Evolutionary conservation across 1,284 basidiomycete species (phyloP), one percentile per base, ranked within the genome.

Genomic region (Tilletia setariae): DNA sequence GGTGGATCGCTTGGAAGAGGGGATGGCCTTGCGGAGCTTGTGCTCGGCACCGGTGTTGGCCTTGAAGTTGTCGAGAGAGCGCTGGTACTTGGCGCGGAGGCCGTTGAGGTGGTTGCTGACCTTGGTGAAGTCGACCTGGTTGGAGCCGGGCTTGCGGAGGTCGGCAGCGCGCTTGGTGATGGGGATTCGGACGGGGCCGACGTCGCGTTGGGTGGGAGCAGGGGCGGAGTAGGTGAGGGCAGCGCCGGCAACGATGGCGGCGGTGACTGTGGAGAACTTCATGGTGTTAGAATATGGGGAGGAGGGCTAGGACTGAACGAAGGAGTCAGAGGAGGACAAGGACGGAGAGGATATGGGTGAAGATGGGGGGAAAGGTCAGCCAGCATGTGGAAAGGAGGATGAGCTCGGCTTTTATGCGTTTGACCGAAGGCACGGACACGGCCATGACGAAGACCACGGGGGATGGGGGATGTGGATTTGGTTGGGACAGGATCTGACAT

Each of bases 181-280:
- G 19, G 68, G 65, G 64, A 79, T 67, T 64, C 74, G 67, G 66
- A 76, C 66, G 28, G 70, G 74, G 30, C 63, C 63, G 68, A 71
- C 21, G 21, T 47, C 70, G 67, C 70, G 64, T 66, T 75, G 6
- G 56, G 28, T 30, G 56, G 56, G 66, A 49, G 72, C 63, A 21
- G 76, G 77, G 43, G 74, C 72, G 65, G 77, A 74, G 32, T 65
- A 19, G 64, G 67, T 68, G 21, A 74, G 66, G 8, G 70, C 63
- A 21, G 75, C 67, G 43, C 63, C 59, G 64, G 75, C 75, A 64
- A 78, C 71, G 65, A 78, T 72, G 35, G 70, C 74, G 28, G 72
- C 70, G 40, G 76, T 72, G 32, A 75, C 72, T 61, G 75, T 72
- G 21, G 77, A 73, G 68, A 78, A 71, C 71, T 78, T 75, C 76